Evolutionary conservation across 225 moss, liverwort and hornwort genomes (phyloP).

Genomic region (Lunularia cruciata): DNA sequence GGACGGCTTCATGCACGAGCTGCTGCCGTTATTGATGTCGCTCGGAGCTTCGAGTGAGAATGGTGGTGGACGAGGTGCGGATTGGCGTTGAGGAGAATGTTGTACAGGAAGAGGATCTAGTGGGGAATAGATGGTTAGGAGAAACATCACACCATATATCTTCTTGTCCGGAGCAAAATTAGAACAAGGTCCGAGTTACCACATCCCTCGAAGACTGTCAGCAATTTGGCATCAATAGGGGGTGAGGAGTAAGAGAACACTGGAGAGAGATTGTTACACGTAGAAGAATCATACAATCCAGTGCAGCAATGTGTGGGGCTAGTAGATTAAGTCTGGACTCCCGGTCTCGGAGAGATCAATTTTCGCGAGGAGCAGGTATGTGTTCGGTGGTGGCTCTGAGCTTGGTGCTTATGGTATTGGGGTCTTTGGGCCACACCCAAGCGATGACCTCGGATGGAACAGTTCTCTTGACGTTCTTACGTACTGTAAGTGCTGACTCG

Average conservation of each 20-base stretch:
- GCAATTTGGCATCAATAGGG: too few species aligned
- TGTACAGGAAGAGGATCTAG: neutral
- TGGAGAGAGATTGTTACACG: too few species aligned
- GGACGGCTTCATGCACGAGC: neutral
- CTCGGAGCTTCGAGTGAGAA: neutral
- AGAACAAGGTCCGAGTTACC: too few species aligned
- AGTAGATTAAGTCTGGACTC: neutral
- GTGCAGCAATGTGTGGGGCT: too few species aligned
- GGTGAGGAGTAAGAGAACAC: too few species aligned
- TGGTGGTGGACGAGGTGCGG: neutral
- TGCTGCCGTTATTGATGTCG: neutral
- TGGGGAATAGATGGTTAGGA: too few species aligned
- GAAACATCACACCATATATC: too few species aligned
- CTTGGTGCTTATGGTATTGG: conserved; percentile 14
- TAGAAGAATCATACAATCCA: too few species aligned
- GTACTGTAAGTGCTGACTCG: conserved; percentile 33
- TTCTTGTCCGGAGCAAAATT: too few species aligned
- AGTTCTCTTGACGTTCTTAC: conserved; percentile 37
- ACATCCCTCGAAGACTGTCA: too few species aligned
- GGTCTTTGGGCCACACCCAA: neutral
- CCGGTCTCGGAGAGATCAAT: neutral
- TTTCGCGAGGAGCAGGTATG: neutral
- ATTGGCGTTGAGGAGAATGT: neutral
- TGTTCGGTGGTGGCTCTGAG: neutral
- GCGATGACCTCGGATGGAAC: conserved; percentile 42